A percentile compares a stretch with the other conserved stretches of the same genome.
Evolutionary conservation across 495 filamentous ascomycete species (phyloP).

Genomic region (Cairneyella variabilis): DNA sequence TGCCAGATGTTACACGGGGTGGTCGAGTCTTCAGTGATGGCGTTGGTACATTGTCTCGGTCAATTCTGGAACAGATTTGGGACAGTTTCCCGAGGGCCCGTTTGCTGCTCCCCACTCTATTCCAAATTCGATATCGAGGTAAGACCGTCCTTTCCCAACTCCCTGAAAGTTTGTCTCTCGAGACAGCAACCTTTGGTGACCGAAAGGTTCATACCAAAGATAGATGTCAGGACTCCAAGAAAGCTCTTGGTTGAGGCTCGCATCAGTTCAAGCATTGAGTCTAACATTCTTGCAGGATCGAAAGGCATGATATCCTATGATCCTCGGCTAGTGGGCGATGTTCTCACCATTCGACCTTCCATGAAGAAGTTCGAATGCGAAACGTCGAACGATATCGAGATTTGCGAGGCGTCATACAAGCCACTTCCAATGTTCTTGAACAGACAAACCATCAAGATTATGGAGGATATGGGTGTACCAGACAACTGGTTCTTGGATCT

Average conservation of each 20-base stretch:
- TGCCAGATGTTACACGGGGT: constrained; percentile 39
- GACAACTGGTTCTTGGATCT: constrained; percentile 53
- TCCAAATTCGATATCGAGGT: constrained; percentile 69
- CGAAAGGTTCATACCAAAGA: too few relatives aligned
- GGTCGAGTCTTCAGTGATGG: constrained; percentile 73
- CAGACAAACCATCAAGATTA: constrained; percentile 73
- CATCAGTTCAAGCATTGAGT: too few relatives aligned
- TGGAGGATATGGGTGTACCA: constrained; percentile 65
- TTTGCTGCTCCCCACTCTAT: constrained; percentile 50
- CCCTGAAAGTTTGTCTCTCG: too few relatives aligned
- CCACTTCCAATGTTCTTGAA: constrained; percentile 70
- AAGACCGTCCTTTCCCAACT: constrained; percentile 18
- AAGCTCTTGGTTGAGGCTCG: too few relatives aligned
- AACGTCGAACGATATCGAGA: constrained; percentile 57
- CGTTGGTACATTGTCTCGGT: constrained; percentile 64
- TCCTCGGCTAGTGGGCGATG: constrained; percentile 43
- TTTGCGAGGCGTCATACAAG: constrained; percentile 63
- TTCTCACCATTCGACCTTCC: constrained; percentile 58
- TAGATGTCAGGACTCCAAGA: too few relatives aligned
- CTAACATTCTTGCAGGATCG: constrained; percentile 38
- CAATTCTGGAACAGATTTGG: constrained; percentile 51
- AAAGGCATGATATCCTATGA: constrained; percentile 76
- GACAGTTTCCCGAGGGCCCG: constrained; percentile 35
- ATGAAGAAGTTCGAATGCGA: constrained; percentile 75
- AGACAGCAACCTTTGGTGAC: too few relatives aligned